Evolutionary conservation across 2,329 filamentous ascomycete genomes (phyloP), one percentile per base, ranked within the genome.

Genomic region (Aspergillus clavatus): DNA sequence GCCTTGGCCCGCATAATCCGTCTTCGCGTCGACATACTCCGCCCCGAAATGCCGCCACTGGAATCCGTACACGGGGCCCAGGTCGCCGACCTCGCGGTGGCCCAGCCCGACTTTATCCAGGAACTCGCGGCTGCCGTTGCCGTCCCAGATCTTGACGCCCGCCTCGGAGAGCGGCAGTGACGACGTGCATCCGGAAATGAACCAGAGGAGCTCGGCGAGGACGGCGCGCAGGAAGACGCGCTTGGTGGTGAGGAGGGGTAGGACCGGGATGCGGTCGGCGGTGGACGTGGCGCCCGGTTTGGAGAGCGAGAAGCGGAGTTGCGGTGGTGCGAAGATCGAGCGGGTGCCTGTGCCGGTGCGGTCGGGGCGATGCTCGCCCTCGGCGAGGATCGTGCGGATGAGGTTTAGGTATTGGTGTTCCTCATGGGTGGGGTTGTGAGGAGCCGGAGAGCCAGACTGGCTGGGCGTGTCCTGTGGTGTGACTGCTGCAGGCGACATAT

Each of bases 11-110:
- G 81, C 77, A 69, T 98, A 98, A 65, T 97, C 89, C 0, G 86
- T 79, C 53, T 82, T 75, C 11, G 84, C 79, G 61, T 91, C 86
- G 14, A 83, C 74, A 66, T 98, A 98, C 50, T 89, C 82, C 4
- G 93, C 93, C 40, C 93, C 93, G 61, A 98, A 98, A 70, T 97
- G 91, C 3, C 93, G 86, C 93, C 93, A 98, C 71, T 98, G 93
- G 72, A 98, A 98, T 1, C 93, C 93, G 65, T 98, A 98, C 0
- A 97, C 90, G 23, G 93, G 93, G 0, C 93, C 93, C 0, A 98
- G 76, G 62, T 98, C 93, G 53, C 93, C 93, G 16, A 84, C 86
- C 42, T 82, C 87, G 48, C 91, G 87, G 63, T 95, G 83, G 0
- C 77, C 75, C 5, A 97, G 79, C 0, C 91, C 91, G 1, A 93